Conservation (phyloP, 306 rosid species). For the Ammopiptanthus mongolicus region DNA sequence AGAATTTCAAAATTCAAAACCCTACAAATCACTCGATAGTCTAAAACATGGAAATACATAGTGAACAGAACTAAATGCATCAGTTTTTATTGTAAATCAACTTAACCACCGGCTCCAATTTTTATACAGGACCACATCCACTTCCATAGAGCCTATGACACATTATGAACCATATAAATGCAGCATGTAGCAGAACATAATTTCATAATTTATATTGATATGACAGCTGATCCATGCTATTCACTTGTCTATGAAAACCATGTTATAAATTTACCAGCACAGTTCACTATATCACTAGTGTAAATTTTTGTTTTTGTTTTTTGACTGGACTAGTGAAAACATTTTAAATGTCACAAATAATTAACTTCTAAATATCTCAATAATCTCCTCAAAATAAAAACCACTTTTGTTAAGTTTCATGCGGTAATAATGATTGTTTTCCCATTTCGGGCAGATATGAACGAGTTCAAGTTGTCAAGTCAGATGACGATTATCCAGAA, state of each 20-base stretch:
- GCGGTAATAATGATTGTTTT: background rate
- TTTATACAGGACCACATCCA: background rate
- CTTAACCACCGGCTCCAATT: constrained; percentile 4
- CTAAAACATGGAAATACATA: background rate
- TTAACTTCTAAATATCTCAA: too few relatives aligned
- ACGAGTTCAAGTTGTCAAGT: background rate
- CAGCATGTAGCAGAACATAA: background rate
- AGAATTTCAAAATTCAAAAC: background rate
- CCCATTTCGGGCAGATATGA: background rate
- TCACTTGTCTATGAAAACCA: background rate
- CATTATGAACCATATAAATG: background rate
- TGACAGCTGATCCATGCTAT: background rate
- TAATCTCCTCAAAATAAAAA: background rate
- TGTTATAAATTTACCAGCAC: background rate
- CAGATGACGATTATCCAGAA: background rate
- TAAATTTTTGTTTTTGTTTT: too few relatives aligned
- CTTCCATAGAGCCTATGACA: background rate
- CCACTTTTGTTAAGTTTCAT: background rate
- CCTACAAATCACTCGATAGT: background rate
- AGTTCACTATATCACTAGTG: background rate
- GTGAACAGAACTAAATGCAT: background rate
- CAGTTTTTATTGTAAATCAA: background rate
- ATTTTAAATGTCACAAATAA: background rate
- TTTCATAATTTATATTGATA: background rate
- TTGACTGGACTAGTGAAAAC: background rate